Evolutionary conservation across 2,329 filamentous ascomycete genomes (phyloP).

Genomic region (Emydomyces testavorans): DNA sequence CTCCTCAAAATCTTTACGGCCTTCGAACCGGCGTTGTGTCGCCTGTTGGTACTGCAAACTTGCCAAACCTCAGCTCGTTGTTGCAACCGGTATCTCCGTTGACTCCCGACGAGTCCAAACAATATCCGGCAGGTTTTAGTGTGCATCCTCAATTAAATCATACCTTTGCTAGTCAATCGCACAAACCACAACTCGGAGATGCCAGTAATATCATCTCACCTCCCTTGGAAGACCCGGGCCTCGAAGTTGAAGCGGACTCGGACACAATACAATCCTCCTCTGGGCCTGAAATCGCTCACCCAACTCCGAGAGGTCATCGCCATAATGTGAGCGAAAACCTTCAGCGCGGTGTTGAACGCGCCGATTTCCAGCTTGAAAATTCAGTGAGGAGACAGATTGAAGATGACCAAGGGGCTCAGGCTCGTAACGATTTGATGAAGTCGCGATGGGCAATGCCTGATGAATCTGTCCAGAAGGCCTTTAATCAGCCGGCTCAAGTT

Average conservation of each 20-base stretch:
- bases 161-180: conserved; percentile 21
- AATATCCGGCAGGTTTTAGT: conserved; percentile 24
- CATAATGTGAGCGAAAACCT: conserved; percentile 68
- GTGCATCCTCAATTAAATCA: conserved; percentile 17
- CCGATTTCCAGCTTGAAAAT: conserved; percentile 74
- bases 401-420: conserved; percentile 47
- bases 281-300: conserved; percentile 44
- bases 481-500: background rate
- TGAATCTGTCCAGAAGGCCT: conserved; percentile 20
- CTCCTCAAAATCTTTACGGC: conserved; percentile 35
- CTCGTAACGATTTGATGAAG: conserved; percentile 25
- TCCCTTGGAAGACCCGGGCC: conserved; percentile 10
- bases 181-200: conserved; percentile 14
- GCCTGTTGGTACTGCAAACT: conserved; percentile 44
- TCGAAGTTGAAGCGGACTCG: conserved; percentile 13
- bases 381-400: conserved; percentile 68
- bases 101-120: conserved; percentile 40
- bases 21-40: conserved; percentile 39
- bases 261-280: conserved; percentile 16
- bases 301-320: conserved; percentile 49
- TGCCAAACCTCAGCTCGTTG: conserved; percentile 37
- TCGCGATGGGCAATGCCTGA: conserved; percentile 31
- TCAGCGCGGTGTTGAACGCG: conserved; percentile 73
- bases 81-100: conserved; percentile 54
- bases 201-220: conserved; percentile 10